Evolutionary conservation across 2,329 filamentous ascomycete genomes (phyloP), one percentile per base, ranked within the genome.

Genomic region (Penicillium sp.): DNA sequence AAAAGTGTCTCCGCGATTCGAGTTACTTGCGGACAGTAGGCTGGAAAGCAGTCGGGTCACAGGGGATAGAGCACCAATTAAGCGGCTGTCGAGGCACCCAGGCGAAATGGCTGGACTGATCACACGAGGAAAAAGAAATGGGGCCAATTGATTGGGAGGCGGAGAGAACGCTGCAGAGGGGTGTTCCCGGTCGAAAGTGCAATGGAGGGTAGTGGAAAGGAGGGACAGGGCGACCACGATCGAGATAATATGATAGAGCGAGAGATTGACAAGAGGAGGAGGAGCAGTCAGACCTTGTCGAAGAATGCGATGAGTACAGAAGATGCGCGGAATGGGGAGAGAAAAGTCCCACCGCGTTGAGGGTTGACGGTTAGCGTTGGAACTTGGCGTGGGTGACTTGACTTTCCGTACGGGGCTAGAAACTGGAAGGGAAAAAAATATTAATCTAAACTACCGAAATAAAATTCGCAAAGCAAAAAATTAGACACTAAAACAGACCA

Each of bases 41-140:
- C 35, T 20, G 49, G 49, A 57, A 54, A 47, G 38, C 25, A 42
- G 37, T 34, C 34, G 47, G 39, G 22, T 45, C 49, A 20, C 49
- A 58, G 59, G 57, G 55, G 56, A 42, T 60, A 34, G 45, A 57
- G 58, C 60, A 56, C 60, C 63, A 63, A 64, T 64, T 55, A 58
- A 53, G 48, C 43, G 25, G 17, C 17, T 47, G 39, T 31, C 14
- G 37, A 17, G 49, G 28, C n/a, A 47, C 37, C 38, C 45, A n/a
- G 39, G 37, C 37, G 41, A 59, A 43, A 54, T 54, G 38, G 53
- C 25, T 57, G 22, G 60, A 64, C 52, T 57, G 63, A 64, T 63
- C 63, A 61, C 60, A 64, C 55, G 42, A 45, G 52, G 39, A 45
- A 56, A 55, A 57, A 38, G 22, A 51, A 45, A 45, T 34, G 50